These are phyloP conservation scores for Obba rivulosa DNA, from an alignment of 768 basidiomycete genomes.

Conservation along the genomic window DNA sequence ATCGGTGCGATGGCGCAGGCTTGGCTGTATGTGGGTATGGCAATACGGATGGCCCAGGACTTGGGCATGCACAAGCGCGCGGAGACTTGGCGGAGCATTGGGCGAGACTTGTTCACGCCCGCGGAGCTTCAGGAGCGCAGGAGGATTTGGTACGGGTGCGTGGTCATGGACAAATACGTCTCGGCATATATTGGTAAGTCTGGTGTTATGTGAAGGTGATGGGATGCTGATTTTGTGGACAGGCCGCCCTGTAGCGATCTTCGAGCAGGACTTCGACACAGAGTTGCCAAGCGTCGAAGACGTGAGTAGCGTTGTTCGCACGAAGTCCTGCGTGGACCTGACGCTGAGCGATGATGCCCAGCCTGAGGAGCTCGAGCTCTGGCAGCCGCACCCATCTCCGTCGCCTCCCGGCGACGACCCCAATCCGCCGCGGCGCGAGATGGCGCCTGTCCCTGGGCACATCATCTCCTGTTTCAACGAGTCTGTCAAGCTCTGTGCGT, in stretches of 20 bases:
- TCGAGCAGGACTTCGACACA: constrained; percentile 74
- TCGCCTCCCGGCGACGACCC: constrained; percentile 24
- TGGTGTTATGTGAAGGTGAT: background rate
- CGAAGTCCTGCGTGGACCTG: background rate
- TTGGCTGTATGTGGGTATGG: constrained; percentile 85
- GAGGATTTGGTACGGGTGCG: constrained; percentile 75
- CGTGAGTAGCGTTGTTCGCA: constrained; percentile 28
- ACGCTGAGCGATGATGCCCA: constrained; percentile 19
- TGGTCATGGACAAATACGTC: constrained; percentile 75
- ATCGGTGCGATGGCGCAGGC: constrained; percentile 87
- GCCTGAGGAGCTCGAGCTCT: constrained; percentile 61
- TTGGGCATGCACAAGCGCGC: constrained; percentile 78
- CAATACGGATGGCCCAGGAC: constrained; percentile 90
- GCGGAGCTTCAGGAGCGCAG: constrained; percentile 66
- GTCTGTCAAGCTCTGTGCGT: constrained; percentile 65
- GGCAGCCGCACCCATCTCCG: constrained; percentile 39
- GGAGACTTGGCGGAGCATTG: constrained; percentile 68
- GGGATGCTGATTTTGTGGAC: background rate
- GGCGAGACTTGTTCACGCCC: constrained; percentile 46
- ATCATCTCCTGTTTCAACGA: constrained; percentile 75
- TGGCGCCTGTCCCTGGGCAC: constrained; percentile 37
- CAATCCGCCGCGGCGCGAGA: constrained; percentile 6
- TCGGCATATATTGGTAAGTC: constrained; percentile 67
- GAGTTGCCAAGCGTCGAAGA: constrained; percentile 56
- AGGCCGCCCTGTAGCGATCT: constrained; percentile 71